These are phyloP conservation scores for Cryphonectria parasitica DNA, from an alignment of 2,329 filamentous ascomycete species.

Conservation along the genomic window DNA sequence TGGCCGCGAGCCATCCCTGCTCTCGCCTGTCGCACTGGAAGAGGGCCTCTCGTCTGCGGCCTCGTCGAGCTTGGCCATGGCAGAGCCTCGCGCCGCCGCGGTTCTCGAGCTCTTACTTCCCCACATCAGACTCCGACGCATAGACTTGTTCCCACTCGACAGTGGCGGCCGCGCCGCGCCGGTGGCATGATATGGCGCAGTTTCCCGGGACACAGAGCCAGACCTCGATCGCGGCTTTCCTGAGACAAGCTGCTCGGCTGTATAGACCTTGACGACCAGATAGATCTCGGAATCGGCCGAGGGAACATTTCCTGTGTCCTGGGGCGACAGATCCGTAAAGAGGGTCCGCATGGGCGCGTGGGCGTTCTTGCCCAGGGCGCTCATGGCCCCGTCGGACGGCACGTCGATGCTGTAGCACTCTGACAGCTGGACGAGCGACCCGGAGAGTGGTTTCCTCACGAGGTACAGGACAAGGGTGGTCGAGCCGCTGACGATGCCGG, in stretches of 20 bases:
- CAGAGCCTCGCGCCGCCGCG: slow-evolving; percentile 55
- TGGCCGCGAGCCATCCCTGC: slow-evolving; percentile 49
- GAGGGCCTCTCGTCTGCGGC: slow-evolving; percentile 47
- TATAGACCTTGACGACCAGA: slow-evolving; percentile 79
- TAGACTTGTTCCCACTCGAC: slow-evolving; percentile 55
- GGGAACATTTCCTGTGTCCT: slow-evolving; percentile 68
- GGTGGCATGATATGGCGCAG: slow-evolving; percentile 28
- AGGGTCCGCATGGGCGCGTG: slow-evolving; percentile 79
- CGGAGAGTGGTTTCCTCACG: slow-evolving; percentile 70
- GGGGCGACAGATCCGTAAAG: slow-evolving; percentile 81
- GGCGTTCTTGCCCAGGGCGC: slow-evolving; percentile 64
- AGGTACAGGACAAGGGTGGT: slow-evolving; percentile 79
- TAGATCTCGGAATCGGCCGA: slow-evolving; percentile 75
- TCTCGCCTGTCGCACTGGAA: slow-evolving; percentile 42
- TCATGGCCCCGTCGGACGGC: slow-evolving; percentile 72
- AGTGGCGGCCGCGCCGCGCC: slow-evolving; percentile 49
- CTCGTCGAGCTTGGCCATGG: slow-evolving; percentile 63
- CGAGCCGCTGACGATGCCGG: slow-evolving; percentile 74
- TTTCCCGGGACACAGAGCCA: slow-evolving; percentile 51
- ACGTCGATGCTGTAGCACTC: slow-evolving; percentile 84
- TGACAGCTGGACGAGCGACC: slow-evolving; percentile 69
- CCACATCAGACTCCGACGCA: slow-evolving; percentile 72
- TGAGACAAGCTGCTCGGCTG: slow-evolving; percentile 53
- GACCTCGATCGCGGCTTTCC: slow-evolving; percentile 57
- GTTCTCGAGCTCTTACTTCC: slow-evolving; percentile 61